phyloP scores from a whole-genome alignment of 1,284 basidiomycete genomes.

The Ceratobasidium sp. region DNA sequence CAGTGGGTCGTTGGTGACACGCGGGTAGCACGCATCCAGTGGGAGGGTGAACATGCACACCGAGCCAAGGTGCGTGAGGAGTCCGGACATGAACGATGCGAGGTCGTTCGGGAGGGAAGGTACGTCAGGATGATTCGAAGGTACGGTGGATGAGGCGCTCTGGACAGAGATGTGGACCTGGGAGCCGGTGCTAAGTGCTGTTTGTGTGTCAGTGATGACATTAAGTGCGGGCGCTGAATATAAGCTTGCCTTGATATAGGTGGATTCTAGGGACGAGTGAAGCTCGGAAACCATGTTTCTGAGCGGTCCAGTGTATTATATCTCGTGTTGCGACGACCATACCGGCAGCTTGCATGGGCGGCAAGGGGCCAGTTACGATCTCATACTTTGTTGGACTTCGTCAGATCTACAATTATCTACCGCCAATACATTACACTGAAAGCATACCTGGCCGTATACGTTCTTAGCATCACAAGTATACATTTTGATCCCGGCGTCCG shows the following conservation, averaged over 20 bases:
- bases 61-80: conserved; percentile 67
- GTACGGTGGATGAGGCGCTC: conserved; percentile 50
- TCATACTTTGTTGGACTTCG: conserved; percentile 61
- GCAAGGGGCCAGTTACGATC: conserved; percentile 70
- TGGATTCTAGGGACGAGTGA: conserved; percentile 71
- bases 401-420: too few species aligned
- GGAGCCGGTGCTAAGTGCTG: conserved; percentile 64
- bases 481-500: conserved; percentile 61
- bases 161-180: conserved; percentile 73
- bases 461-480: conserved; percentile 70
- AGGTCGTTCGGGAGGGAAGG: conserved; percentile 52
- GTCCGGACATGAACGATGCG: conserved; percentile 60
- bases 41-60: conserved; percentile 68
- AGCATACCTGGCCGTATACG: conserved; percentile 70
- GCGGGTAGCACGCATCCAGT: conserved; percentile 67
- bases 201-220: neutral
- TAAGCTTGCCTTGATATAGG: conserved; percentile 57
- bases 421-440: neutral
- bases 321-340: conserved; percentile 73
- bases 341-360: conserved; percentile 72
- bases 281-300: conserved; percentile 70
- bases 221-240: neutral
- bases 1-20: conserved; percentile 72
- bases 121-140: conserved; percentile 39
- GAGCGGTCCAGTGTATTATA: conserved; percentile 70